Evolutionary conservation across 331 rosid species (phyloP).

Genomic region (Prunus yedoensis): DNA sequence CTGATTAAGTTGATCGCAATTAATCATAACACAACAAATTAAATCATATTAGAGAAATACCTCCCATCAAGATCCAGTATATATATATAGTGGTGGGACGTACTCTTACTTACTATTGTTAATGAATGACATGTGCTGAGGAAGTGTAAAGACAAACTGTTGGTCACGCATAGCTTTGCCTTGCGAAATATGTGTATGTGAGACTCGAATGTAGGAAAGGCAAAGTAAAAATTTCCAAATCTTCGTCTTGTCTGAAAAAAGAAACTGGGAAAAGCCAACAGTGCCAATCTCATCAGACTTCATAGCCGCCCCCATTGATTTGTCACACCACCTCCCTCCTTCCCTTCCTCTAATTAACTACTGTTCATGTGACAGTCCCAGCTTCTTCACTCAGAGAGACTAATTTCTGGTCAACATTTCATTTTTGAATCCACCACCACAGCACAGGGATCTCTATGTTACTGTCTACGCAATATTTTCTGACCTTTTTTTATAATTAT

Average conservation of each 20-base stretch:
- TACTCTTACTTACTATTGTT: not conserved
- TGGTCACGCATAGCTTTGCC: conserved; percentile 3
- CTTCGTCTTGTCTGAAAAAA: conserved; percentile 20
- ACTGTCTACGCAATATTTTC: not conserved
- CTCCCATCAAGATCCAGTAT: too few relatives aligned
- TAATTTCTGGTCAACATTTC: conserved; percentile 2
- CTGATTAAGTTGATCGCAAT: too few relatives aligned
- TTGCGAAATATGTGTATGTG: conserved; percentile 6
- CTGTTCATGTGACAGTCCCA: conserved; percentile 18
- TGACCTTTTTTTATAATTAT: not conserved
- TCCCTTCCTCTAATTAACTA: not conserved
- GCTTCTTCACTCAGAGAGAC: not conserved
- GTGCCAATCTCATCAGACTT: conserved; percentile 14
- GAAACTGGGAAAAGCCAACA: conserved; percentile 6
- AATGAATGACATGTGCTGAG: conserved; percentile 4
- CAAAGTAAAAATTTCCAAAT: conserved; percentile 11
- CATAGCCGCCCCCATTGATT: conserved; percentile 19
- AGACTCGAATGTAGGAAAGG: conserved; percentile 9
- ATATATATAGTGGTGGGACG: not conserved
- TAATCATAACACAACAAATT: too few relatives aligned
- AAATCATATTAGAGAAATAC: too few relatives aligned
- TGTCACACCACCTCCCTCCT: conserved; percentile 6
- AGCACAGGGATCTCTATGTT: not conserved
- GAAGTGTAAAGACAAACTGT: not conserved
- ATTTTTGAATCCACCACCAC: conserved; percentile 2